Evolutionary conservation across 768 basidiomycete genomes (phyloP), one percentile per base, ranked within the genome.

Genomic region (Leucocoprinus leucothites): DNA sequence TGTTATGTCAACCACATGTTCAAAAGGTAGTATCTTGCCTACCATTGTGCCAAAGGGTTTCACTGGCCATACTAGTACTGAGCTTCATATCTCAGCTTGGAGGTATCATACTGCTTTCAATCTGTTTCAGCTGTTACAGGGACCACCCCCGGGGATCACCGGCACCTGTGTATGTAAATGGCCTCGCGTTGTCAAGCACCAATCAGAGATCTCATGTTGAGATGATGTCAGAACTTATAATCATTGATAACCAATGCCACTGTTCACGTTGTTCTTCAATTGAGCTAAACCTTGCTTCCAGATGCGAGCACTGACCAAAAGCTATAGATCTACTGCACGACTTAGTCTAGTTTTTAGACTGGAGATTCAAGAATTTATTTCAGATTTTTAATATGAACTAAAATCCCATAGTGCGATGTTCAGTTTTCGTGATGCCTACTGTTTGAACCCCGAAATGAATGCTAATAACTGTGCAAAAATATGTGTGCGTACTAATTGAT

Each of bases 1-100:
- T n/a, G n/a, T 48, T 48, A 36, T 56, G 48, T 48, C 36, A 48
- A 44, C 40, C 54, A 56, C 54, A 47, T 56, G 54, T 49, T 24
- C n/a, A 8, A 38, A 56, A 9, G 8, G 25, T 35, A 36, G 22
- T 38, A 18, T 36, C 44, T 44, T 46, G 25, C 11, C 8, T 52
- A 24, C 19, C 51, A 52, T 14, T 21, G 31, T 3, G 16, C 26
- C 13, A 4, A 41, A 14, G 35, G 3, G n/a, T 16, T 2, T 48
- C 18, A 21, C 22, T 9, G n/a, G 7, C 24, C 28, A 34, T 28
- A 8, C 28, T 8, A 25, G 11, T 36, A 38, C 9, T 9, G 36
- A 24, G 24, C 26, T 36, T 19, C 45, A 40, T 22, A 9, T 56
- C 28, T 26, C 47, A 36, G 28, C 9, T 35, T 26, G 19, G 8